phyloP scores from a whole-genome alignment of 192 early-diverging fungal species.

The Coemansia sp. region DNA sequence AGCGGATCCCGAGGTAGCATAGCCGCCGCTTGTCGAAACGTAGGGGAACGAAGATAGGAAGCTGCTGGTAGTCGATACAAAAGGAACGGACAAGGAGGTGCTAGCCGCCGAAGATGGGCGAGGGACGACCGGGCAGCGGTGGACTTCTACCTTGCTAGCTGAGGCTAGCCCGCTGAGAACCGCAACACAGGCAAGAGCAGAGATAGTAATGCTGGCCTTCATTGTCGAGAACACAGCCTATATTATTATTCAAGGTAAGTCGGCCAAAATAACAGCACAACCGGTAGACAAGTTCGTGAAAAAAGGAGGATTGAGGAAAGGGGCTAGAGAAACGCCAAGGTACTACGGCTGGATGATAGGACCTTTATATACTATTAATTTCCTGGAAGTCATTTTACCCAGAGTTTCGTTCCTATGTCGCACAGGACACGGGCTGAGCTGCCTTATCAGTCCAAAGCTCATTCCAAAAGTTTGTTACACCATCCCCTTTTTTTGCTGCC shows the following conservation, averaged over 20 bases:
- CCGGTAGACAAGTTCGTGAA: neutral
- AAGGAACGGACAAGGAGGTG: neutral
- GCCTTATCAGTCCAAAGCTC: neutral
- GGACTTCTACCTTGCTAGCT: neutral
- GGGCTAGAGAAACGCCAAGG: neutral
- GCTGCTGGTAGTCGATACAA: neutral
- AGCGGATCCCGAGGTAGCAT: neutral
- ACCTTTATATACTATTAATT: neutral
- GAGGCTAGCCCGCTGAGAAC: neutral
- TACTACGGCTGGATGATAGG: neutral
- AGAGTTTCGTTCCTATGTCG: neutral
- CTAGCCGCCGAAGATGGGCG: neutral
- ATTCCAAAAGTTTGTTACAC: neutral
- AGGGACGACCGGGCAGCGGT: neutral
- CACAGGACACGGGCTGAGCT: neutral
- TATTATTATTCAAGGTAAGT: neutral
- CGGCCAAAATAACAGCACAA: neutral
- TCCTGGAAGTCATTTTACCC: neutral
- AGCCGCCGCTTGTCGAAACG: neutral
- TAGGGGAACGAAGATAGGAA: neutral
- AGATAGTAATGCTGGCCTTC: conserved; percentile 1
- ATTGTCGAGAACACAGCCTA: neutral
- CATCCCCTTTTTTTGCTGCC: neutral
- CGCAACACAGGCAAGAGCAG: neutral
- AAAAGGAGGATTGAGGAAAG: neutral